phyloP scores from a whole-genome alignment of 257 asterid species.

The Salvia rosmarinus region DNA sequence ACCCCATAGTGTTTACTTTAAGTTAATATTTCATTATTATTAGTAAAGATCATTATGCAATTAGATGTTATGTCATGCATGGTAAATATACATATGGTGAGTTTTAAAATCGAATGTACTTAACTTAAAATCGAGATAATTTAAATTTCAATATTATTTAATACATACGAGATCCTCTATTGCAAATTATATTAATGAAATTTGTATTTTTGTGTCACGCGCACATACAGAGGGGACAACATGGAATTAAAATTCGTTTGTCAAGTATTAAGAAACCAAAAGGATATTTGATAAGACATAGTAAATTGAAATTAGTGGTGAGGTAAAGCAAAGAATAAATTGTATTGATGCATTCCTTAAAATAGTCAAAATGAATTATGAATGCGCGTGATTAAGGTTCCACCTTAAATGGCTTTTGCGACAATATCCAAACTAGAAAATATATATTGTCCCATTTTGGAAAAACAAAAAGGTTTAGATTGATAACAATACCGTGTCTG shows the following conservation, averaged over 20 bases:
- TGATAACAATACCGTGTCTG: conserved; percentile 1
- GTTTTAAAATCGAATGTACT: too few relatives aligned
- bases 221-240: not conserved
- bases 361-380: conserved; percentile 31
- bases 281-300: not conserved
- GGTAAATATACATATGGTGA: too few relatives aligned
- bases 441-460: conserved; percentile 35
- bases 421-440: conserved; percentile 33
- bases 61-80: too few relatives aligned
- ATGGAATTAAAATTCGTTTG: not conserved
- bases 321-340: not conserved
- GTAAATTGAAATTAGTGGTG: not conserved
- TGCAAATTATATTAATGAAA: too few relatives aligned
- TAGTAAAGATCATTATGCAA: too few relatives aligned
- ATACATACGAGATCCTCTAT: too few relatives aligned
- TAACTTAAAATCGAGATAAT: too few relatives aligned
- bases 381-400: conserved; percentile 39
- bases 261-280: not conserved
- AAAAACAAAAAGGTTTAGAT: conserved; percentile 29
- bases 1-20: too few relatives aligned
- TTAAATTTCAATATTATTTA: too few relatives aligned
- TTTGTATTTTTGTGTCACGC: too few relatives aligned
- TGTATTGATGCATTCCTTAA: not conserved
- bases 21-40: too few relatives aligned
- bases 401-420: conserved; percentile 36